Evolutionary conservation across 2,329 filamentous ascomycete genomes (phyloP).

Genomic region (Aspergillus quadrilineatus): DNA sequence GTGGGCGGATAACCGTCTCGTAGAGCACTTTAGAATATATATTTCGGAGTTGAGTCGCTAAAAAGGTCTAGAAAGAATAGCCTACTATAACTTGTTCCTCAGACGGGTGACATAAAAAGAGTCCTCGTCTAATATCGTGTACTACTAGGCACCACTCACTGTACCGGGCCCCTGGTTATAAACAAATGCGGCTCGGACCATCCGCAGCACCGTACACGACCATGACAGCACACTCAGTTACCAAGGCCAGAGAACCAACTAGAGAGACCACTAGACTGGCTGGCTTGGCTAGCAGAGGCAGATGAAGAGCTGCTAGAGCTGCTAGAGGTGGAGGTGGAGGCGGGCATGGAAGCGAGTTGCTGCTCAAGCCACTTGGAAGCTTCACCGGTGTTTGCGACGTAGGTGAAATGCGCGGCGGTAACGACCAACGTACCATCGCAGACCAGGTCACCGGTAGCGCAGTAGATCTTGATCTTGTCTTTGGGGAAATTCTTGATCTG

Average conservation of each 20-base stretch:
- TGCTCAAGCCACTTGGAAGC: conserved; percentile 27
- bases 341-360: neutral
- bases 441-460: conserved; percentile 50
- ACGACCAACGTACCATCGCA: conserved; percentile 48
- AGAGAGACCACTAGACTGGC: neutral
- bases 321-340: neutral
- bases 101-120: no score
- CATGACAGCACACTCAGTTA: neutral
- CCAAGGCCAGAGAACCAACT: neutral
- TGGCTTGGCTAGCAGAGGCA: neutral
- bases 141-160: no score
- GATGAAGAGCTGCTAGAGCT: neutral
- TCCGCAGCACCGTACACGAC: no score
- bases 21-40: no score
- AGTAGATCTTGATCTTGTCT: conserved; percentile 49
- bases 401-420: conserved; percentile 40
- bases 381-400: conserved; percentile 30
- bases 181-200: no score
- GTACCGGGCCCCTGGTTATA: no score
- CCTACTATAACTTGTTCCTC: no score
- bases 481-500: conserved; percentile 44
- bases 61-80: no score
- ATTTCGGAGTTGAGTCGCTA: no score
- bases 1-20: no score
- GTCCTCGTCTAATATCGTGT: no score